phyloP scores from a whole-genome alignment of 75 land plant species.

The Azolla pinnata region DNA sequence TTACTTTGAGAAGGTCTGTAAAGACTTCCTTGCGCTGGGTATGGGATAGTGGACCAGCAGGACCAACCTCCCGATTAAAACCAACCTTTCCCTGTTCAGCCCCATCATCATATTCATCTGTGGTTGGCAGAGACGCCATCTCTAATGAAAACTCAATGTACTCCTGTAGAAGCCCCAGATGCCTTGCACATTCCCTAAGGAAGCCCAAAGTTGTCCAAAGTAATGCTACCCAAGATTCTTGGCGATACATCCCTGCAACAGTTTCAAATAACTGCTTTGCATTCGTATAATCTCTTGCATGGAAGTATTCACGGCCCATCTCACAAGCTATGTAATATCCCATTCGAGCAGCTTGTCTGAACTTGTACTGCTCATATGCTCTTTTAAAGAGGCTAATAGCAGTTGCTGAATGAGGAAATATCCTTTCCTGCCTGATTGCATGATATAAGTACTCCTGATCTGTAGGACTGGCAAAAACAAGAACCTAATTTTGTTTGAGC shows the following conservation, averaged over 20 bases:
- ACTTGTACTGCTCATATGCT: constrained; percentile 61
- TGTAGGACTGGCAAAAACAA: constrained; percentile 59
- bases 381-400: constrained; percentile 70
- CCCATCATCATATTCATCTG: constrained; percentile 12
- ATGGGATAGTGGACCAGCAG: constrained; percentile 54
- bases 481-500: too few species aligned
- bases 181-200: constrained; percentile 66
- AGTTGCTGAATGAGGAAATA: constrained; percentile 62
- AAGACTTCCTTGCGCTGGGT: constrained; percentile 43
- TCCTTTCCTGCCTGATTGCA: constrained; percentile 53
- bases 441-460: constrained; percentile 63
- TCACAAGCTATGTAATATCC: constrained; percentile 41
- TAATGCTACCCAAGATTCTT: constrained; percentile 77
- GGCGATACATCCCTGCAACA: constrained; percentile 62
- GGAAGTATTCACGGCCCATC: constrained; percentile 76
- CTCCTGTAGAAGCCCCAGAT: constrained; percentile 42
- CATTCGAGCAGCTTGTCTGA: constrained; percentile 46
- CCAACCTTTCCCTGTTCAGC: background rate
- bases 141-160: constrained; percentile 81
- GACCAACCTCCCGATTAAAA: constrained; percentile 37
- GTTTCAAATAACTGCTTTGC: constrained; percentile 63
- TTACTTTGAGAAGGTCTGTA: constrained; percentile 44
- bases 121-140: constrained; percentile 75
- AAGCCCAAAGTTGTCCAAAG: constrained; percentile 78
- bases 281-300: constrained; percentile 46